Evolutionary conservation across 176 grass and related monocot species (phyloP), one percentile per base, ranked within the genome.

Genomic region (Pharus latifolius): DNA sequence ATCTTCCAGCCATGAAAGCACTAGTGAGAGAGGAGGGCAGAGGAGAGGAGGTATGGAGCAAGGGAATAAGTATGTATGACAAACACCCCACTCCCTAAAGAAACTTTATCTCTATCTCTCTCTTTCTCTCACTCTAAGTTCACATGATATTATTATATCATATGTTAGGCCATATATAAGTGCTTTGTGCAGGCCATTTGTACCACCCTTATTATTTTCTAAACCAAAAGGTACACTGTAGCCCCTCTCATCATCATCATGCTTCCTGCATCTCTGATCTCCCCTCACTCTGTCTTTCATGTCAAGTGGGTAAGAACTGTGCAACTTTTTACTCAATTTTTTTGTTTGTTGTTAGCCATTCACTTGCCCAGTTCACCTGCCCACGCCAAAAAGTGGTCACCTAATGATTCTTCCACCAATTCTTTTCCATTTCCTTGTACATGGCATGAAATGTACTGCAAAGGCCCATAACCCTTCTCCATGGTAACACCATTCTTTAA

Each of bases 1-100:
- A 81, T 88, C 80, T 82, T 88, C 85, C 85, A 78, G 85, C 73
- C 85, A 83, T 88, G 79, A 74, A 83, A 78, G 75, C 78, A 83
- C 78, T 88, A 78, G 60, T 51, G 44, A 78, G 58, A 24, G 28
- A 58, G 19, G 4, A 20, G 47, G 33, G 13, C 5, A 23, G 15
- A 14, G 4, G n/a, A 66, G 46, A 23, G 25, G 28, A 80, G 69
- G 67, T 32, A 41, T 52, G 50, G 81, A 73, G 61, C 29, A 65
- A 82, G 48, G 57, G 72, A 81, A 88, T 84, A 81, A 61, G 81
- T 81, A 77, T 67, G 86, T 78, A 84, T 89, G 86, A 67, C 71
- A 81, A 80, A 71, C 72, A 80, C 54, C 59, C 75, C 64, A 70
- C 80, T 76, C 34, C 29, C 80, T 34, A 48, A 75, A 62, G 60